These are phyloP conservation scores for Saturnispora sanitii DNA, from an alignment of 805 yeast genomes.

Conservation along the genomic window DNA sequence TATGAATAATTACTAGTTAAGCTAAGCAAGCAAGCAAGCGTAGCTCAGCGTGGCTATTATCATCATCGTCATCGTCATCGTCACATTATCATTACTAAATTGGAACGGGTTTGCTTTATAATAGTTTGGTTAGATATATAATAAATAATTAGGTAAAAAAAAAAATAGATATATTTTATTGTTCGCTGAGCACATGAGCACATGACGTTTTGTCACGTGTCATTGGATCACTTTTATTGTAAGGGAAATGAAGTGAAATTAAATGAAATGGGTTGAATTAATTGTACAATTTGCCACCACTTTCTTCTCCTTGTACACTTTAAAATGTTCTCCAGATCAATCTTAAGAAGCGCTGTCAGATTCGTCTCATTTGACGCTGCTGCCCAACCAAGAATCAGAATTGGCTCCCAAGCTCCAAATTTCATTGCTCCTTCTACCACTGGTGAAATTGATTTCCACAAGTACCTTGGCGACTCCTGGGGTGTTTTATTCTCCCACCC, in stretches of 20 bases:
- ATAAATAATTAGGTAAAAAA: too few species aligned
- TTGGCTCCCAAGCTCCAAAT: constrained; percentile 81
- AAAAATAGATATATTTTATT: background rate
- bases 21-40: too few species aligned
- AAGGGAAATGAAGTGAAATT: background rate
- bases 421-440: constrained; percentile 74
- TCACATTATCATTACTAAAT: too few species aligned
- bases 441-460: constrained; percentile 81
- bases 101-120: too few species aligned
- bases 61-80: too few species aligned
- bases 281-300: background rate
- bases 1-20: constrained; percentile 7
- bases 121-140: too few species aligned
- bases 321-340: constrained; percentile 16
- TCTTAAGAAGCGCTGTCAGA: constrained; percentile 21
- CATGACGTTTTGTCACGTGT: constrained; percentile 3
- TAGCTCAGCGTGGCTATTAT: too few species aligned
- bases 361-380: constrained; percentile 39
- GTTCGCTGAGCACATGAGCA: background rate
- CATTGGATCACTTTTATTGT: background rate
- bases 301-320: background rate
- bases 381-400: constrained; percentile 57
- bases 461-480: constrained; percentile 81
- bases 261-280: background rate
- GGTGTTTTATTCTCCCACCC: constrained; percentile 87